Evolutionary conservation across 768 basidiomycete genomes (phyloP).

Genomic region (Psilocybe subaeruginosa): DNA sequence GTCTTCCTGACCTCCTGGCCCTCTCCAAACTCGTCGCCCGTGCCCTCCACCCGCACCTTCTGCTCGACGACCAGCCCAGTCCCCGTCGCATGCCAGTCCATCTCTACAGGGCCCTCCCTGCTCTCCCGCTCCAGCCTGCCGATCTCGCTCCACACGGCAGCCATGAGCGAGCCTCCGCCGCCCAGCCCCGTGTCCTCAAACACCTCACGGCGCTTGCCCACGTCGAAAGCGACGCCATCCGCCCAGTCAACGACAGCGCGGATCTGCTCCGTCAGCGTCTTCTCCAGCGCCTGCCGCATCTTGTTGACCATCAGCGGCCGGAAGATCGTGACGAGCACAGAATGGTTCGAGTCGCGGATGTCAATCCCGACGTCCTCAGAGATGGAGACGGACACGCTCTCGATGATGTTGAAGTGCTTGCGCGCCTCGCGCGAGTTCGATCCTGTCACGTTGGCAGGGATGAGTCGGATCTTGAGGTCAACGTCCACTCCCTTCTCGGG

Average conservation of each 20-base stretch:
- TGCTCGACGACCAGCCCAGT: slow-evolving; percentile 66
- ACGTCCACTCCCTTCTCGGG: slow-evolving; percentile 71
- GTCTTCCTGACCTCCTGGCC: slow-evolving; percentile 23
- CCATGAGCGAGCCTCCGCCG: slow-evolving; percentile 49
- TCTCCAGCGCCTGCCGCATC: slow-evolving; percentile 63
- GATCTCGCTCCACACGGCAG: slow-evolving; percentile 71
- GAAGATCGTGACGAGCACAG: slow-evolving; percentile 62
- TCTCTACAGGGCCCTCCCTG: slow-evolving; percentile 33
- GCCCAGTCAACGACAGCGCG: slow-evolving; percentile 50
- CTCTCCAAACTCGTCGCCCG: slow-evolving; percentile 23
- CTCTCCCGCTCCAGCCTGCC: slow-evolving; percentile 53
- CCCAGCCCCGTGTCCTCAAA: slow-evolving; percentile 67
- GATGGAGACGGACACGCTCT: slow-evolving; percentile 38
- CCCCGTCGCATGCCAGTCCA: slow-evolving; percentile 59
- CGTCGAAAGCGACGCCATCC: slow-evolving; percentile 64
- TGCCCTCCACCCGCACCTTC: slow-evolving; percentile 25
- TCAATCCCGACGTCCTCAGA: slow-evolving; percentile 57
- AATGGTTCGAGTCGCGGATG: slow-evolving; percentile 66
- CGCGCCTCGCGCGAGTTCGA: slow-evolving; percentile 39
- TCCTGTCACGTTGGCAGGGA: slow-evolving; percentile 53
- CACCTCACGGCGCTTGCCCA: slow-evolving; percentile 58
- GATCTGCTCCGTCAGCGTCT: slow-evolving; percentile 58
- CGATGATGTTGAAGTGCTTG: slow-evolving; percentile 61
- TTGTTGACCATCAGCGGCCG: slow-evolving; percentile 60
- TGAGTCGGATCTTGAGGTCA: slow-evolving; percentile 66